Conservation (phyloP, 805 yeast species). For the Lipomyces kockii region DNA sequence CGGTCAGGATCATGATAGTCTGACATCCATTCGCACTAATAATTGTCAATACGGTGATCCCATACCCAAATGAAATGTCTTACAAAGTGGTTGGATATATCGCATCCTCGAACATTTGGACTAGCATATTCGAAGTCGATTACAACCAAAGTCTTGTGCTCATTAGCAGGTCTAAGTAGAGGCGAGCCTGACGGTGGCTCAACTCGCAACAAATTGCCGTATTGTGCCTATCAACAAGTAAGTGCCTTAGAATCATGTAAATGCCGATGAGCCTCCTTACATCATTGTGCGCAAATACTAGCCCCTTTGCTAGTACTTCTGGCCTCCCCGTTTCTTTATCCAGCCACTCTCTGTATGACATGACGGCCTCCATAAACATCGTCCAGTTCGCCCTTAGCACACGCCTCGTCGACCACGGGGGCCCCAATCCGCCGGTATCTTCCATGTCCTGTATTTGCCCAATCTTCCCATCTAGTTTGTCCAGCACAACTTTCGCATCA, state of each 20-base stretch:
- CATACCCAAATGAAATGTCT: not conserved
- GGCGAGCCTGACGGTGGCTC: slow-evolving; percentile 58
- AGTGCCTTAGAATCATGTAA: not conserved
- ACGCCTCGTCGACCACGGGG: slow-evolving; percentile 29
- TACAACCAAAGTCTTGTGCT: slow-evolving; percentile 79
- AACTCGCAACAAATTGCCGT: slow-evolving; percentile 83
- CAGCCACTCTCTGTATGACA: slow-evolving; percentile 67
- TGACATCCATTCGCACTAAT: slow-evolving; percentile 87
- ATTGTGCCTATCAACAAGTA: slow-evolving; percentile 61
- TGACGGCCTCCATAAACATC: slow-evolving; percentile 55
- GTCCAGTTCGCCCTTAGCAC: slow-evolving; percentile 51
- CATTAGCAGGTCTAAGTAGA: slow-evolving; percentile 52
- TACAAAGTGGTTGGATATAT: slow-evolving; percentile 83
- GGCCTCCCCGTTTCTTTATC: slow-evolving; percentile 53
- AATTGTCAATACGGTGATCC: not conserved
- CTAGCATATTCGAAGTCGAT: slow-evolving; percentile 97
- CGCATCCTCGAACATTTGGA: slow-evolving; percentile 84
- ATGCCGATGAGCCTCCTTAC: slow-evolving; percentile 14
- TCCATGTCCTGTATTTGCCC: slow-evolving; percentile 37
- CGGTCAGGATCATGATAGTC: slow-evolving; percentile 73
- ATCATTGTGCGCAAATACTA: slow-evolving; percentile 92
- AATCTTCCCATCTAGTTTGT: slow-evolving; percentile 48
- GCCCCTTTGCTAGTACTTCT: slow-evolving; percentile 51
- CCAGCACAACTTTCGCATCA: slow-evolving; percentile 52
- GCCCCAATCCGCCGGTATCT: slow-evolving; percentile 8